phyloP scores from a whole-genome alignment of 768 basidiomycete species.

The Astraeus odoratus region DNA sequence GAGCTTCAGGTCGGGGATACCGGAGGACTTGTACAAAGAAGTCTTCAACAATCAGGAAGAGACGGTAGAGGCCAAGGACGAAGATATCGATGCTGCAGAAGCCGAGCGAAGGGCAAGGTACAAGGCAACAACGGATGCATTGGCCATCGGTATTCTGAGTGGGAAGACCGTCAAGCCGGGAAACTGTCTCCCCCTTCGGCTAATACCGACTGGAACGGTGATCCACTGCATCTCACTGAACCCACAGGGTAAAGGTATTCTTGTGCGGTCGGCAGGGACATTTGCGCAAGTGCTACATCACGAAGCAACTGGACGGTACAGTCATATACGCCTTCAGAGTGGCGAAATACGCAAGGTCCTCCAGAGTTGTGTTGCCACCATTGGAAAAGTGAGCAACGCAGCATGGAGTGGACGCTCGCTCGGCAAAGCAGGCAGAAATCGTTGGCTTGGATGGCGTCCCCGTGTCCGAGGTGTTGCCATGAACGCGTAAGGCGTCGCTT shows the following conservation, averaged over 20 bases:
- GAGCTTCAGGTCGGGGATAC: conserved; percentile 79
- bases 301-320: conserved; percentile 63
- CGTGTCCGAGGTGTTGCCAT: conserved; percentile 92
- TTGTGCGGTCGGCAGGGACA: conserved; percentile 87
- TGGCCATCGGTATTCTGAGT: conserved; percentile 81
- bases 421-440: conserved; percentile 85
- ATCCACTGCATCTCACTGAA: conserved; percentile 81
- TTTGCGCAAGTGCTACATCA: conserved; percentile 78
- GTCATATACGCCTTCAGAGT: conserved; percentile 80
- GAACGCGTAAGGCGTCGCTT: conserved; percentile 67
- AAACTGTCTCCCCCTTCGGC: conserved; percentile 85
- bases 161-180: conserved; percentile 81
- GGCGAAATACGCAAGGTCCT: conserved; percentile 89
- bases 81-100: conserved; percentile 14
- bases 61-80: background rate
- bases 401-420: conserved; percentile 79
- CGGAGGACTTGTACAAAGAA: conserved; percentile 55
- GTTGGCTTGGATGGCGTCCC: conserved; percentile 84
- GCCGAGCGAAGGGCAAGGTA: conserved; percentile 18
- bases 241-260: conserved; percentile 67
- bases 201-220: conserved; percentile 88
- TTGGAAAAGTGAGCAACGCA: conserved; percentile 88
- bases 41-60: conserved; percentile 21
- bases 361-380: conserved; percentile 76
- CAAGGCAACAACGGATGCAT: conserved; percentile 44